These are phyloP conservation scores for Casuarina equisetifolia DNA, from an alignment of 306 rosid species.

Conservation along the genomic window DNA sequence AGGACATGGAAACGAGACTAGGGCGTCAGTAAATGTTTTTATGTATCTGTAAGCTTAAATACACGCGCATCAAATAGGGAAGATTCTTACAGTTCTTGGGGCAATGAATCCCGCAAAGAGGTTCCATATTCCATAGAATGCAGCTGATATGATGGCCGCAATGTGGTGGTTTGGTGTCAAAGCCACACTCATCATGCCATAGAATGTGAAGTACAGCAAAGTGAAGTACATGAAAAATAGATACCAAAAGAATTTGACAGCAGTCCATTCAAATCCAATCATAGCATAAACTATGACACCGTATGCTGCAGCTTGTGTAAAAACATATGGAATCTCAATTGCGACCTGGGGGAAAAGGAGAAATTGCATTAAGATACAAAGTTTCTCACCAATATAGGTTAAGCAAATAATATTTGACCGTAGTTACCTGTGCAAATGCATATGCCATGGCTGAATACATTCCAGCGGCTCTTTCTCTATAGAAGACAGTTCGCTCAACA, in stretches of 20 bases:
- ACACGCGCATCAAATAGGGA: neutral
- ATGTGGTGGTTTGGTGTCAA: slow-evolving; percentile 72
- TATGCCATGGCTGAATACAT: slow-evolving; percentile 50
- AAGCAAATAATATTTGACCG: neutral
- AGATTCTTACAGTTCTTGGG: slow-evolving; percentile 58
- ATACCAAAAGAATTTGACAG: slow-evolving; percentile 67
- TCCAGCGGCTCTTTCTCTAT: slow-evolving; percentile 53
- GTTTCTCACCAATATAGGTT: too few species aligned
- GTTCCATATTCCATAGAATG: slow-evolving; percentile 75
- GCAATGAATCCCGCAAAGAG: slow-evolving; percentile 76
- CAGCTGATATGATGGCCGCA: slow-evolving; percentile 55
- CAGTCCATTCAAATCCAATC: slow-evolving; percentile 76
- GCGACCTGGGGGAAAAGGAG: slow-evolving; percentile 38
- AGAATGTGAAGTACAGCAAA: slow-evolving; percentile 67
- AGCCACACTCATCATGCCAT: slow-evolving; percentile 87
- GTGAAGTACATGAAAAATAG: slow-evolving; percentile 72
- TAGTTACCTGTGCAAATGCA: slow-evolving; percentile 40
- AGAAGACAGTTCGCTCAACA: slow-evolving; percentile 50
- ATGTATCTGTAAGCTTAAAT: neutral
- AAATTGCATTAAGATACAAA: neutral
- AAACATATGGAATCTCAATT: slow-evolving; percentile 67
- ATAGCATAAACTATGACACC: slow-evolving; percentile 62
- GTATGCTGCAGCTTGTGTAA: slow-evolving; percentile 52
- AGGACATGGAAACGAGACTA: neutral
- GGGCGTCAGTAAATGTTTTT: neutral